A percentile compares a stretch with the other conserved stretches of the same genome.
These are phyloP conservation scores for Cochlearia excelsa DNA, from an alignment of 345 rosid species.

Conservation along the genomic window DNA sequence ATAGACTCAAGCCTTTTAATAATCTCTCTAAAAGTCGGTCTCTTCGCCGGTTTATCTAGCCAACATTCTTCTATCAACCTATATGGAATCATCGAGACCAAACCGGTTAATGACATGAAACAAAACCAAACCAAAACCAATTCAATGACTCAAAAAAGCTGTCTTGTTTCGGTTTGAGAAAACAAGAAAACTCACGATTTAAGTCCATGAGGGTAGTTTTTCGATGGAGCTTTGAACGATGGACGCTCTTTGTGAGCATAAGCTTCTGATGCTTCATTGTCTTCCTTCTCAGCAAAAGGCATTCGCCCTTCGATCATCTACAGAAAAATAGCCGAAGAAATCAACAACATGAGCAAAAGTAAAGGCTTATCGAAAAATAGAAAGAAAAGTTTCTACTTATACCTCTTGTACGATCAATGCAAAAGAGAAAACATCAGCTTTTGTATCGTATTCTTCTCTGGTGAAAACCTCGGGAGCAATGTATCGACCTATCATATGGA, in stretches of 20 bases:
- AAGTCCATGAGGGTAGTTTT: slow-evolving; percentile 75
- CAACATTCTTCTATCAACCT: slow-evolving; percentile 93
- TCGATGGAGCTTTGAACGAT: slow-evolving; percentile 67
- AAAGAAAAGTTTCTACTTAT: background rate
- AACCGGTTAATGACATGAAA: slow-evolving; percentile 9
- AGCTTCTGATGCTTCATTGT: slow-evolving; percentile 53
- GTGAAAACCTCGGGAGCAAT: slow-evolving; percentile 83
- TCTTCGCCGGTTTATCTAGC: slow-evolving; percentile 68
- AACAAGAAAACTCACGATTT: slow-evolving; percentile 51
- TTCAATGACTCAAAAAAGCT: slow-evolving; percentile 1
- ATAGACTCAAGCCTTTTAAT: slow-evolving; percentile 59
- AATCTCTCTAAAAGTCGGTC: slow-evolving; percentile 80
- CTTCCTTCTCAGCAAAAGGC: slow-evolving; percentile 68
- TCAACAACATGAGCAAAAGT: slow-evolving; percentile 16
- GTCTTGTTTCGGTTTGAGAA: background rate
- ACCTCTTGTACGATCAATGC: slow-evolving; percentile 94
- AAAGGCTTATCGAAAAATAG: background rate
- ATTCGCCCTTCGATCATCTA: slow-evolving; percentile 88
- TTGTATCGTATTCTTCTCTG: slow-evolving; percentile 71
- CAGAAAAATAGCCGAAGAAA: slow-evolving; percentile 9
- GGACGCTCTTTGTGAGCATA: slow-evolving; percentile 58
- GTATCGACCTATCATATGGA: slow-evolving; percentile 60
- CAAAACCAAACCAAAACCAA: background rate
- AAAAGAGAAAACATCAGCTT: slow-evolving; percentile 93
- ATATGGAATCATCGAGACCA: slow-evolving; percentile 1